A percentile compares a stretch with the other conserved stretches of the same genome.
Evolutionary conservation across 1,284 basidiomycete species (phyloP).

Genomic region (Rhodotorula sp.): DNA sequence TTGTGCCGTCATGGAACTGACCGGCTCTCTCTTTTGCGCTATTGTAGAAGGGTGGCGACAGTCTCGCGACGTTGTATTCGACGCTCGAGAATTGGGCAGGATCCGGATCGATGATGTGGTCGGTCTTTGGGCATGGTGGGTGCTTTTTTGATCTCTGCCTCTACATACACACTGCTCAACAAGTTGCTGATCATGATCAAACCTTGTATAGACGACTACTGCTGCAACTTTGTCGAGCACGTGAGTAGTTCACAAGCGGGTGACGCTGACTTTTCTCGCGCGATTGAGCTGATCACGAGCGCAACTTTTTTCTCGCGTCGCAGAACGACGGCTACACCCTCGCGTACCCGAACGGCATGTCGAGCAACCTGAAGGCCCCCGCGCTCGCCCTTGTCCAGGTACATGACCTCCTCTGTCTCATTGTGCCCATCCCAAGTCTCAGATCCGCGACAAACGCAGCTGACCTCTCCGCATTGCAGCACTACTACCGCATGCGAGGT

Average conservation of each 20-base stretch:
- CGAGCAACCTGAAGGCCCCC: constrained; percentile 6
- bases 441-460: too few species aligned
- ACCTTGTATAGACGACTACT: constrained; percentile 24
- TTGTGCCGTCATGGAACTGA: neutral
- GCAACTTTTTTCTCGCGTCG: neutral
- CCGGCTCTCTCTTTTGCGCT: neutral
- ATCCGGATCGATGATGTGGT: constrained; percentile 42
- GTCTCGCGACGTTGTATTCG: constrained; percentile 30
- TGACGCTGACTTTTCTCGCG: neutral
- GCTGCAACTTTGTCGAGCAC: constrained; percentile 38
- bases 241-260: constrained; percentile 11
- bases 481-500: constrained; percentile 39
- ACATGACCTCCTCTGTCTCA: neutral
- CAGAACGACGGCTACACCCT: constrained; percentile 44
- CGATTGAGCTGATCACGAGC: neutral
- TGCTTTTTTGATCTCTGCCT: neutral
- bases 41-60: constrained; percentile 29
- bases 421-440: too few species aligned
- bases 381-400: constrained; percentile 35
- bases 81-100: constrained; percentile 22
- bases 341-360: constrained; percentile 42
- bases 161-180: neutral
- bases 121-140: constrained; percentile 38
- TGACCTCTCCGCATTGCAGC: constrained; percentile 9
- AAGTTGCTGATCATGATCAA: neutral